phyloP scores from a whole-genome alignment of 257 asterid genomes.

The Solanum etuberosum region DNA sequence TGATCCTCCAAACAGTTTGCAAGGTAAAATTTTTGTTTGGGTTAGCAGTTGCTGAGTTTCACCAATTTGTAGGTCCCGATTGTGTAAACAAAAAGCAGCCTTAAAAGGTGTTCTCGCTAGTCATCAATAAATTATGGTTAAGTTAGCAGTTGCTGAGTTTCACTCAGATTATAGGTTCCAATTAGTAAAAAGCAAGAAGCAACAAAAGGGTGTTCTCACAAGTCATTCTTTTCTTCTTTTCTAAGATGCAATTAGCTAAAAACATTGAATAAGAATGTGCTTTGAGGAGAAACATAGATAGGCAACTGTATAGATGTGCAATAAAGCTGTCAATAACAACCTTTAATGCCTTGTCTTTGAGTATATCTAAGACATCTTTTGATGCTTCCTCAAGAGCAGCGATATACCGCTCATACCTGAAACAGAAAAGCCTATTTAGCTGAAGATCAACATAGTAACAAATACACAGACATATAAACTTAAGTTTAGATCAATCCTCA shows the following conservation, averaged over 20 bases:
- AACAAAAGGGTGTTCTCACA: neutral
- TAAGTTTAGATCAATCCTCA: neutral
- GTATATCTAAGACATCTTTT: slow-evolving; percentile 61
- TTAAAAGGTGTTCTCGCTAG: neutral
- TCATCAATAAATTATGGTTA: neutral
- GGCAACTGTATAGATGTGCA: neutral
- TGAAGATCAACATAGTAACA: neutral
- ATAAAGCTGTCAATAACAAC: slow-evolving; percentile 15
- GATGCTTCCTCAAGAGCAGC: slow-evolving; percentile 86
- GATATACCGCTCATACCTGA: slow-evolving; percentile 70
- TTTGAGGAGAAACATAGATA: neutral
- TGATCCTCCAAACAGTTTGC: neutral
- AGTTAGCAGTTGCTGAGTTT: neutral
- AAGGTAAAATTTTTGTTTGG: neutral
- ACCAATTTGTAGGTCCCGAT: neutral
- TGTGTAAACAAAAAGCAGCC: neutral
- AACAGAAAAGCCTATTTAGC: neutral
- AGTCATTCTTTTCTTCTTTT: neutral
- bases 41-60: neutral
- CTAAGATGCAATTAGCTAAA: neutral
- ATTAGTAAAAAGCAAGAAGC: neutral
- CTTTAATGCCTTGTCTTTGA: slow-evolving; percentile 89
- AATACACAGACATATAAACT: neutral
- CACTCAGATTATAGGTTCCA: neutral
- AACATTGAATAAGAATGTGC: neutral